Percentiles rank a stretch among this genome's conserved stretches.
Evolutionary conservation across 2,329 filamentous ascomycete genomes (phyloP).

Genomic region (Alternaria sp.): DNA sequence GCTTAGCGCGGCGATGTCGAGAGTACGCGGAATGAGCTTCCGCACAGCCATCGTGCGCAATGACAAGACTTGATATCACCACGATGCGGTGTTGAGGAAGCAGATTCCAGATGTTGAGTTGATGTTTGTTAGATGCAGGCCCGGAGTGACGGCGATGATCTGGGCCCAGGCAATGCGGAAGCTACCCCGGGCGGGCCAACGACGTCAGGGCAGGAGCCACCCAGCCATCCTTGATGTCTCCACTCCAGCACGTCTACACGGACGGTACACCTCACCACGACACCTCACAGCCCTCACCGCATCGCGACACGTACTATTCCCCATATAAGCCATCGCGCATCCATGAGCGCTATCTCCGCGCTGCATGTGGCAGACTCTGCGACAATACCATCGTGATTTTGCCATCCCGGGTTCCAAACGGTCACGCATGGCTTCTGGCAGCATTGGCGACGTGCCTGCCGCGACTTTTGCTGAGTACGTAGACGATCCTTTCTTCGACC

Average conservation of each 20-base stretch:
- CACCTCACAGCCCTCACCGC: neutral
- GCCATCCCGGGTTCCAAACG: slow-evolving; percentile 47
- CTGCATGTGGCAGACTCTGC: slow-evolving; percentile 46
- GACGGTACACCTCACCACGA: slow-evolving; percentile 1
- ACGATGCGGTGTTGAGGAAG: neutral
- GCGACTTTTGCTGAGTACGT: slow-evolving; percentile 61
- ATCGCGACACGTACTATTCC: neutral
- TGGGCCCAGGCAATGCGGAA: neutral
- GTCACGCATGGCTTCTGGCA: slow-evolving; percentile 54
- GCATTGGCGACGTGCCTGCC: slow-evolving; percentile 56
- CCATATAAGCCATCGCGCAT: slow-evolving; percentile 9
- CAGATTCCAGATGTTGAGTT: neutral
- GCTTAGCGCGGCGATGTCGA: neutral
- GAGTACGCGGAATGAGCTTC: neutral
- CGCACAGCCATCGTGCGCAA: neutral
- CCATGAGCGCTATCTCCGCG: slow-evolving; percentile 35
- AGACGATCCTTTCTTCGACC: slow-evolving; percentile 31
- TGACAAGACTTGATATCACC: neutral
- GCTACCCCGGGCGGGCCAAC: neutral
- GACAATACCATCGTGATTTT: slow-evolving; percentile 49
- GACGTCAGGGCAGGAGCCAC: slow-evolving; percentile 1
- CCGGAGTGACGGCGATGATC: neutral
- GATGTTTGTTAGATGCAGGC: neutral
- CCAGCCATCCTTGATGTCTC: neutral
- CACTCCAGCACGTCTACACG: neutral